Percentiles rank a stretch among this genome's conserved stretches.
These are phyloP conservation scores for Flaveria linearis DNA, from an alignment of 129 eudicot species.

Conservation along the genomic window DNA sequence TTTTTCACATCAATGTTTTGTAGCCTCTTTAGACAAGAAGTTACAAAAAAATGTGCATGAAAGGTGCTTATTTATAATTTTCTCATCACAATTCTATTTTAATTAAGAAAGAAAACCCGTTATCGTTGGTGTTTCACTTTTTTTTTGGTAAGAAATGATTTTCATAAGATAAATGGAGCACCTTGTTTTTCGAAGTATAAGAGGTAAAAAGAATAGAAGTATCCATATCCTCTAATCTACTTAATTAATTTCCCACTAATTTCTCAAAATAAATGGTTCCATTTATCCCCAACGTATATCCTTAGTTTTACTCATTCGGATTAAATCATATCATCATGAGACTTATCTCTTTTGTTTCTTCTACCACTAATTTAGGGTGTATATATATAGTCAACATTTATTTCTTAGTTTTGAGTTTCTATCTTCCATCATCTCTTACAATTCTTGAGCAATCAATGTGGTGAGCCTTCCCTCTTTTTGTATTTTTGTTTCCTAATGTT, in stretches of 20 bases:
- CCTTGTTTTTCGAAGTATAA: background rate
- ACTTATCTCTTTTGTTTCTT: constrained; percentile 29
- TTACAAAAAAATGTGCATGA: too few relatives aligned
- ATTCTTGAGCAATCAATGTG: constrained; percentile 27
- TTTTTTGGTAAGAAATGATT: too few relatives aligned
- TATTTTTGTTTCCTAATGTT: background rate
- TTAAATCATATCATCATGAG: constrained; percentile 30
- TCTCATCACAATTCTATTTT: too few relatives aligned
- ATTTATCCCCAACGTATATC: constrained; percentile 9
- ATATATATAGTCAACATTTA: constrained; percentile 29
- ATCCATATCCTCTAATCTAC: background rate
- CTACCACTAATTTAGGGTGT: constrained; percentile 32
- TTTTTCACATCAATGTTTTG: too few relatives aligned
- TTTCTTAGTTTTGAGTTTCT: constrained; percentile 23
- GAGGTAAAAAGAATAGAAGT: background rate
- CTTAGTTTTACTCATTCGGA: constrained; percentile 15
- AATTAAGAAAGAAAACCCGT: too few relatives aligned
- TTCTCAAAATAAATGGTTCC: constrained; percentile 29
- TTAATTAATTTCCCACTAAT: constrained; percentile 5
- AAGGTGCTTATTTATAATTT: too few relatives aligned
- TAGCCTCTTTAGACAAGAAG: too few relatives aligned
- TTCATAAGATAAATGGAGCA: background rate
- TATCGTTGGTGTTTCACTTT: too few relatives aligned
- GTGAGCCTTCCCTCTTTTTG: constrained; percentile 12
- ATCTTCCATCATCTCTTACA: constrained; percentile 15